These are phyloP conservation scores for Dryadomyces quercivorus DNA, from an alignment of 2,329 filamentous ascomycete genomes.

Conservation along the genomic window DNA sequence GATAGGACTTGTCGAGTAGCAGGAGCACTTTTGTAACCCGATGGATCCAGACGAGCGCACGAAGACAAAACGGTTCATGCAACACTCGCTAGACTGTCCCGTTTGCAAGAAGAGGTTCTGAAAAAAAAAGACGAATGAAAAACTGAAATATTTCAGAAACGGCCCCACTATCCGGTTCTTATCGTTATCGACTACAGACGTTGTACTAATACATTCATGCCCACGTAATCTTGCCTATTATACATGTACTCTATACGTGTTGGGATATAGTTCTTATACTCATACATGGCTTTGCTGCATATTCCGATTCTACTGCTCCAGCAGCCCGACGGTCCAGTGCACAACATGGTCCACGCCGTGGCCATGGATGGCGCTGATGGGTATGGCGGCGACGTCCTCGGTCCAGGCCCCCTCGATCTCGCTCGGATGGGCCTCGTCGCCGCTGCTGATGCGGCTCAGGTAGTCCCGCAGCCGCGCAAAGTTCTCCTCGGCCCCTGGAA, in stretches of 20 bases:
- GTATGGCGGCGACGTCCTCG: constrained; percentile 57
- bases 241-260: neutral
- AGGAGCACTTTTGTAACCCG: neutral
- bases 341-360: constrained; percentile 69
- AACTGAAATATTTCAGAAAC: neutral
- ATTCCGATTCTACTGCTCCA: constrained; percentile 30
- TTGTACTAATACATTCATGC: neutral
- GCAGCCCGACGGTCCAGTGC: constrained; percentile 57
- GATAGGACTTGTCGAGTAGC: neutral
- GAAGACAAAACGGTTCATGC: neutral
- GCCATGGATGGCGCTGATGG: constrained; percentile 79
- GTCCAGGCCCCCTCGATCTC: constrained; percentile 45
- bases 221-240: neutral
- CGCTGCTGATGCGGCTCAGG: constrained; percentile 51
- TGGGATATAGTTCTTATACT: neutral
- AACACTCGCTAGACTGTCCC: neutral
- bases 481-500: constrained; percentile 66
- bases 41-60: neutral
- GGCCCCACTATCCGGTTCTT: neutral
- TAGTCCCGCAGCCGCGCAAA: constrained; percentile 60
- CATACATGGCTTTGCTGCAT: constrained; percentile 3
- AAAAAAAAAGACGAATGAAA: neutral
- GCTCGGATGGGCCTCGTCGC: constrained; percentile 60
- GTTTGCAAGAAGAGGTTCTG: neutral
- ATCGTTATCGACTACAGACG: neutral